Evolutionary conservation across 163 green algal species (phyloP).

Genomic region (Scenedesmus sp.): DNA sequence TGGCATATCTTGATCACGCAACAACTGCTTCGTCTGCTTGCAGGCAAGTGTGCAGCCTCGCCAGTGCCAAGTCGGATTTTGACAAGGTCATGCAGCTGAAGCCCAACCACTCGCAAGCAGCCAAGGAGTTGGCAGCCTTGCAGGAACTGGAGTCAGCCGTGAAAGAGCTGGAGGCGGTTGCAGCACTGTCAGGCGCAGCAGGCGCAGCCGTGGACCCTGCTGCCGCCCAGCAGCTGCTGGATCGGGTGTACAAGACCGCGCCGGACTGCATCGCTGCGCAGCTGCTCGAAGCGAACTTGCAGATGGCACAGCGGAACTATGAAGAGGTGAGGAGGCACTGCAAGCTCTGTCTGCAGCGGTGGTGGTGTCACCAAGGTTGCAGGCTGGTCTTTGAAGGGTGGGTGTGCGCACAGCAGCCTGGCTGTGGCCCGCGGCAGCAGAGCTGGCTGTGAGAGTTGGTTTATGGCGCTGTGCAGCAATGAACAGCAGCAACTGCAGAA

Average conservation of each 20-base stretch:
- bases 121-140: slow-evolving; percentile 43
- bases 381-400: background rate
- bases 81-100: slow-evolving; percentile 63
- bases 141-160: background rate
- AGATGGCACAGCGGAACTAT: slow-evolving; percentile 45
- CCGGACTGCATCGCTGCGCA: slow-evolving; percentile 48
- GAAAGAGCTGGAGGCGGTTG: slow-evolving; percentile 7
- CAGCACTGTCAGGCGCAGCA: background rate
- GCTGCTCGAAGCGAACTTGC: slow-evolving; percentile 50
- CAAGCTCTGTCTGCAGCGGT: too few relatives aligned
- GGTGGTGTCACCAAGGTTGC: too few relatives aligned
- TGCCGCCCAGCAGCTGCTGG: slow-evolving; percentile 3
- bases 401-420: background rate
- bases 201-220: background rate
- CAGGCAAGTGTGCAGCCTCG: slow-evolving; percentile 67
- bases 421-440: background rate
- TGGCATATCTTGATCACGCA: background rate
- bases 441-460: background rate
- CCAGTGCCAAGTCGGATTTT: slow-evolving; percentile 66
- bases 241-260: slow-evolving; percentile 15
- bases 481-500: background rate
- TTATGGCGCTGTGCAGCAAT: background rate
- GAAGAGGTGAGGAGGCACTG: slow-evolving; percentile 49
- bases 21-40: background rate
- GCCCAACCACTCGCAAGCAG: slow-evolving; percentile 60